A percentile compares a stretch with the other conserved stretches of the same genome.
These are phyloP conservation scores for Lantana camara DNA, from an alignment of 257 asterid species.

Conservation along the genomic window DNA sequence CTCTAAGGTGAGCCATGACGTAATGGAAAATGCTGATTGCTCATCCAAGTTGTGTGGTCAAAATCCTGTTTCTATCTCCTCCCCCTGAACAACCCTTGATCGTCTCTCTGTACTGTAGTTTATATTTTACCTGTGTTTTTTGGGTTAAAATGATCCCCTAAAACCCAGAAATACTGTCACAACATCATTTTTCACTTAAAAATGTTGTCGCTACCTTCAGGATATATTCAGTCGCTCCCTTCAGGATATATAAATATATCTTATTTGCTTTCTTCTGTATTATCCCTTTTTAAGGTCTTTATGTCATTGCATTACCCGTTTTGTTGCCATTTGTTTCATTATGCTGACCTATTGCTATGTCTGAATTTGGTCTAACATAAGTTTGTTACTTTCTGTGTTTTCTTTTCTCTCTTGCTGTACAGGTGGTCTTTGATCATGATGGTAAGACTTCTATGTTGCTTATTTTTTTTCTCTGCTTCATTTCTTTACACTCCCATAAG, in stretches of 20 bases:
- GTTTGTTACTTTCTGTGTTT: slow-evolving; percentile 25
- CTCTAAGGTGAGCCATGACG: slow-evolving; percentile 17
- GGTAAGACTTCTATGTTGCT: slow-evolving; percentile 56
- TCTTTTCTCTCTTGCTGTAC: slow-evolving; percentile 29
- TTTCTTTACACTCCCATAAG: slow-evolving; percentile 23
- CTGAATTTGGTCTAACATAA: slow-evolving; percentile 38
- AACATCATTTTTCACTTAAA: slow-evolving; percentile 3
- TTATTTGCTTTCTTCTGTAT: neutral
- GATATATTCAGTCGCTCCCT: too few relatives aligned
- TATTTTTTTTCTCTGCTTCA: slow-evolving; percentile 19
- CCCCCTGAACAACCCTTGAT: neutral
- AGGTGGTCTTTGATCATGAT: slow-evolving; percentile 95
- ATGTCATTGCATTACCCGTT: slow-evolving; percentile 16
- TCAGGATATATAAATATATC: too few relatives aligned
- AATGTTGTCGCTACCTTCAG: neutral
- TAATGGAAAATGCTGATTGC: neutral
- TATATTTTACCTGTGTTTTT: neutral
- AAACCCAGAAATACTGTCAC: neutral
- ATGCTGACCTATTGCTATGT: slow-evolving; percentile 11
- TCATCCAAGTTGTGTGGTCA: slow-evolving; percentile 6
- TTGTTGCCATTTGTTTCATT: slow-evolving; percentile 9
- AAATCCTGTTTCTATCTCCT: neutral
- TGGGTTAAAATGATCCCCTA: neutral
- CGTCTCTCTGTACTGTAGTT: neutral
- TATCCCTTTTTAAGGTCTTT: slow-evolving; percentile 2